Evolutionary conservation across 1,284 basidiomycete species (phyloP), one percentile per base, ranked within the genome.

Genomic region (Cutaneotrichosporon arboriforme): DNA sequence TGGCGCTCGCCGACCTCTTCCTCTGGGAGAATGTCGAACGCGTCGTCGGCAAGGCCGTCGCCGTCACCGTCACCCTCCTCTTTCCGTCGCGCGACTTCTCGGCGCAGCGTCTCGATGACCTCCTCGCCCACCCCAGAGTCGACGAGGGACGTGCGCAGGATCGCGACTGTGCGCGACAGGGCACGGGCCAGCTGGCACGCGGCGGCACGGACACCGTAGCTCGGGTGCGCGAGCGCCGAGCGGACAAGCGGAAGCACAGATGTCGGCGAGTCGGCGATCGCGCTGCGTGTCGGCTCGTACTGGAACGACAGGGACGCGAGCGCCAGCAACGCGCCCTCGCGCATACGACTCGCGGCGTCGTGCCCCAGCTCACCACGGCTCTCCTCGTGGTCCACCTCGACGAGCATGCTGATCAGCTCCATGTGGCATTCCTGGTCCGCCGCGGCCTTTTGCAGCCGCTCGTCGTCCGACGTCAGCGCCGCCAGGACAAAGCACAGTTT

Each of bases 181-280:
- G 87, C 86, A n/a, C 90, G 79, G 1, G 88, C 80, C 60, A 86
- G 86, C 65, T 92, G 90, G 66, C 88, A 90, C 0, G 88, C 86
- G 0, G 87, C 86, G 43, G 87, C 88, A 7, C 90, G 82, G 1
- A 92, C 85, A 1, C 87, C 87, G 17, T 84, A 77, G 52, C 84
- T 81, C 0, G 79, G 80, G 58, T 88, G 83, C 0, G 74, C 64
- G 23, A 88, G 78, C 13, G 81, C 82, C 4, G 69, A 66, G 49
- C 81, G 78, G 36, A 88, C 73, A 46, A 78, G 68, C 36, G 83
- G 79, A 23, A 88, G 77, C 80, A 78, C 61, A 10, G 66, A 57
- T 7, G 70, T 67, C 1, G 59, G 70, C 8, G 74, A 74, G 54
- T 84, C 84, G 12, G 86, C 82, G 13, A 91, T 74, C 34, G 80